phyloP scores from a whole-genome alignment of 768 basidiomycete species.

The Termitomyces sp. region DNA sequence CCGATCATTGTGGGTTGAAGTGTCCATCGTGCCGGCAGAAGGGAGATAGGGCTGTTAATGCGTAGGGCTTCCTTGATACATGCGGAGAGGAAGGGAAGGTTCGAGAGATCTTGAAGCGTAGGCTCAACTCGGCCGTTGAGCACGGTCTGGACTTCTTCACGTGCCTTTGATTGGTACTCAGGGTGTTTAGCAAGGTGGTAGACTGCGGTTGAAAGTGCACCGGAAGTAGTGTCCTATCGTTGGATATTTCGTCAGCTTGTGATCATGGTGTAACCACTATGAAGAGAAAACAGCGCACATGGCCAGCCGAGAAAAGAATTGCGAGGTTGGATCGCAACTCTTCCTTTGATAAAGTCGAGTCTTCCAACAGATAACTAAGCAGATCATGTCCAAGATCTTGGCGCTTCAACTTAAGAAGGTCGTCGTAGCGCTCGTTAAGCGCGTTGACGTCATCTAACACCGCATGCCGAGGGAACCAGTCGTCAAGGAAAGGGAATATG shows the following conservation, averaged over 20 bases:
- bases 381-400: conserved; percentile 29
- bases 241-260: not conserved
- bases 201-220: conserved; percentile 30
- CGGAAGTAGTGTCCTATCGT: conserved; percentile 33
- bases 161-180: conserved; percentile 29
- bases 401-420: conserved; percentile 24
- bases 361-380: conserved; percentile 31
- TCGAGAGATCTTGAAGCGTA: conserved; percentile 22
- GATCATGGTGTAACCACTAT: not conserved
- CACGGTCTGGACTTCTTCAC: conserved; percentile 31
- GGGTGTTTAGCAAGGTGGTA: conserved; percentile 35
- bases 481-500: conserved; percentile 28
- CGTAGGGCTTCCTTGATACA: conserved; percentile 38
- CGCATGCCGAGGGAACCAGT: conserved; percentile 23
- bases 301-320: conserved; percentile 36
- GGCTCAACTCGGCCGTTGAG: conserved; percentile 26
- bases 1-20: conserved; percentile 20
- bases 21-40: conserved; percentile 22
- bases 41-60: conserved; percentile 27
- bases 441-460: conserved; percentile 27
- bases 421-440: conserved; percentile 23
- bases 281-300: conserved; percentile 20
- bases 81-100: conserved; percentile 29
- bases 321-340: conserved; percentile 34
- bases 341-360: conserved; percentile 25